Evolutionary conservation across 1,139 yeast species (phyloP), one percentile per base, ranked within the genome.

Genomic region (Diutina sp.): DNA sequence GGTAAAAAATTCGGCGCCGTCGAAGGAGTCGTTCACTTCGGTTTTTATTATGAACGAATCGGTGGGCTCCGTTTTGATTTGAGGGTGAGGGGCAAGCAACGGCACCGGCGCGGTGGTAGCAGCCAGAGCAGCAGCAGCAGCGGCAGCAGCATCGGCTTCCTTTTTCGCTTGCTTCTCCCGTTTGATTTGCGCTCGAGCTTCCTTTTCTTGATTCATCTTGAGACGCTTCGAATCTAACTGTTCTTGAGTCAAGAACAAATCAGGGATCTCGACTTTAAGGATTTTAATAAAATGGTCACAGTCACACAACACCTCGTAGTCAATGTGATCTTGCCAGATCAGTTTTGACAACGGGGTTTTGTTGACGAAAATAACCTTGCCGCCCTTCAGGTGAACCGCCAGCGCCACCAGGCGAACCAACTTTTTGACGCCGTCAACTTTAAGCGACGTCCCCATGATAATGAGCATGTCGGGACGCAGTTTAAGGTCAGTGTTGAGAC

Each of bases 271-370:
- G 28, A 59, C 59, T 61, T 76, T 76, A 56, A 87, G 69, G 41
- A 76, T 71, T 25, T 71, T 69, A 25, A 90, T 85, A 82, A 95
- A 91, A 46, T 77, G 78, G 67, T 91, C 98, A 66, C 97, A 88
- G 66, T 90, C 97, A 56, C 85, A 73, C 57, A 82, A 71, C 6
- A 91, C 77, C 72, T 91, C 93, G 64, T 83, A 87, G 65, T 87
- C 93, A 54, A 87, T 77, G 56, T 72, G 71, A 46, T 69, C 76
- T 12, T 76, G 75, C 91, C 93, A 87, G 60, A 38, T 50, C 53
- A 74, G 72, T 57, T 70, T 72, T 44, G 74, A 70, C 46, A 74
- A 67, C 52, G 72, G 81, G 56, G 78, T 80, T 59, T 79, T 79
- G 69, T 87, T 87, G 55, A 87, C 75, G 59, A 84, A 78, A 2